These are phyloP conservation scores for Kluyveromyces sp. DNA, from an alignment of 1,139 yeast genomes.

Conservation along the genomic window DNA sequence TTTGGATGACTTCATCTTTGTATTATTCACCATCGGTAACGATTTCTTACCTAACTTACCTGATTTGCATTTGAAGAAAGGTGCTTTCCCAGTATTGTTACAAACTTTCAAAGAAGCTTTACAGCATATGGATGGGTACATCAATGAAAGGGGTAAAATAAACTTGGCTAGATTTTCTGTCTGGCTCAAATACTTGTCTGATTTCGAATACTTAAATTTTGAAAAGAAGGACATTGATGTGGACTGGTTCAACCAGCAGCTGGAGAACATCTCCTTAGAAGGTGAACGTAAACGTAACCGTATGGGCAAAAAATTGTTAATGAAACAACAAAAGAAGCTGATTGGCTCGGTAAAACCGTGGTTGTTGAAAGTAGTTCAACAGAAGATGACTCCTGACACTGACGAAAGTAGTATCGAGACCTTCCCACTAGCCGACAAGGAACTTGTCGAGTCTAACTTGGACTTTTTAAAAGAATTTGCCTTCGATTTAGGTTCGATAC, in stretches of 20 bases:
- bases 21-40: constrained; percentile 92
- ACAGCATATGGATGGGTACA: constrained; percentile 70
- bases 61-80: constrained; percentile 85
- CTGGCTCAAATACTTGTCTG: constrained; percentile 65
- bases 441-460: constrained; percentile 42
- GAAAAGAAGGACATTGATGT: constrained; percentile 74
- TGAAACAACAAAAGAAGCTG: constrained; percentile 64
- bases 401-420: constrained; percentile 45
- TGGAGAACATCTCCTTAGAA: constrained; percentile 68
- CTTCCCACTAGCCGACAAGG: constrained; percentile 40
- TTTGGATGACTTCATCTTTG: constrained; percentile 85
- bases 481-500: constrained; percentile 56
- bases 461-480: constrained; percentile 59
- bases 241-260: constrained; percentile 83
- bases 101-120: constrained; percentile 82
- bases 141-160: constrained; percentile 76
- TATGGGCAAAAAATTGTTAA: constrained; percentile 57
- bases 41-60: constrained; percentile 98
- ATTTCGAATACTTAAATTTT: constrained; percentile 74
- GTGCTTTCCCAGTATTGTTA: constrained; percentile 87
- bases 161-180: constrained; percentile 62
- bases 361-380: constrained; percentile 44
- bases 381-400: constrained; percentile 27
- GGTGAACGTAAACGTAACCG: constrained; percentile 64
- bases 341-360: constrained; percentile 57